Conservation (phyloP, 2,329 filamentous ascomycete genomes). For the Aspergillus jensenii region DNA sequence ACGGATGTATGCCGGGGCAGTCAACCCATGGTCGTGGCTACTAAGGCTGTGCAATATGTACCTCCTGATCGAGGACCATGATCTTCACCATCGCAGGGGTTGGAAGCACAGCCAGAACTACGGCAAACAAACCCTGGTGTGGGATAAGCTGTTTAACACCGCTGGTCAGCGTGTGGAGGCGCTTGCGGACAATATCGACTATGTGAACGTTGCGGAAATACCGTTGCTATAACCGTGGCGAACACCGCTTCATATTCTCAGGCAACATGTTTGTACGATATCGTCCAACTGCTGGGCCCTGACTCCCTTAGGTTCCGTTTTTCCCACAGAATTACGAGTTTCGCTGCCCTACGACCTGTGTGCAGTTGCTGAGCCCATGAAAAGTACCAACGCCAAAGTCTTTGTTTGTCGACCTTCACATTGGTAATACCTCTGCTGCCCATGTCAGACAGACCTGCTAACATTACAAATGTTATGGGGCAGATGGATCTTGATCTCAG, state of each 20-base stretch:
- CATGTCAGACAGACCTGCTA: not conserved
- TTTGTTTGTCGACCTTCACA: not conserved
- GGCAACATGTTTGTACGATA: rapidly evolving
- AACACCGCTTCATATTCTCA: rapidly evolving
- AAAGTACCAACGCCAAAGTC: not conserved
- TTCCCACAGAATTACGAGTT: not conserved
- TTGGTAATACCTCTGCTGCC: not conserved
- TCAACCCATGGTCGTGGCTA: not conserved
- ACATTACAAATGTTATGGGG: not conserved
- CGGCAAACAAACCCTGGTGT: not conserved
- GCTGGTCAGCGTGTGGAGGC: not conserved
- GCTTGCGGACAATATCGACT: not conserved
- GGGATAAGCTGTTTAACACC: not conserved
- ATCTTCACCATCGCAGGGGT: not conserved
- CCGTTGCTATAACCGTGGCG: not conserved
- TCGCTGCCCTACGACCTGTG: not conserved
- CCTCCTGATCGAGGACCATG: not conserved
- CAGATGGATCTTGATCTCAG: not conserved
- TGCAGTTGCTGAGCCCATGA: not conserved
- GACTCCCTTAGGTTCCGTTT: not conserved
- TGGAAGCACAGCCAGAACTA: not conserved
- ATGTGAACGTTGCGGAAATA: not conserved
- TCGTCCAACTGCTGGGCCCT: not conserved
- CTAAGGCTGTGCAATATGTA: not conserved
- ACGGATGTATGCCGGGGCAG: not conserved